Conservation (phyloP, 192 early-diverging fungal genomes). For the Coemansia sp. region DNA sequence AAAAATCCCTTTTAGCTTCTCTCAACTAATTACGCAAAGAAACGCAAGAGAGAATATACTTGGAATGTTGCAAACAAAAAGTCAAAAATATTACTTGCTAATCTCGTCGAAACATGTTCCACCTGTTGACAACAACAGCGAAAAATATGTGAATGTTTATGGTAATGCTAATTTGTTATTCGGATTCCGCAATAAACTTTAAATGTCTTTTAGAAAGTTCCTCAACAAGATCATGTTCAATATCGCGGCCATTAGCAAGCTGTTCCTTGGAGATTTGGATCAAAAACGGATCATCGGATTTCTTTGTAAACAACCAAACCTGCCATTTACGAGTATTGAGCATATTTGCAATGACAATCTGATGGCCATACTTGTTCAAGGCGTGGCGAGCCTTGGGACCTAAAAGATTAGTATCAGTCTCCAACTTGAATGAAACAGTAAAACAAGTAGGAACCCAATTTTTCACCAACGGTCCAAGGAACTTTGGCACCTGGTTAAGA, state of each 20-base stretch:
- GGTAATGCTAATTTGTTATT: neutral
- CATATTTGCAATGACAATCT: slow-evolving; percentile 96
- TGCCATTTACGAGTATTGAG: slow-evolving; percentile 80
- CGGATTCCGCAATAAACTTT: slow-evolving; percentile 3
- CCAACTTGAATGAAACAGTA: slow-evolving; percentile 97
- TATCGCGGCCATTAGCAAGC: slow-evolving; percentile 19
- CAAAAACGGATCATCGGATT: slow-evolving; percentile 19
- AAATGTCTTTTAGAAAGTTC: slow-evolving; percentile 35
- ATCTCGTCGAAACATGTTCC: no score
- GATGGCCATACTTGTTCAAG: slow-evolving; percentile 86
- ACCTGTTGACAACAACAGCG: no score
- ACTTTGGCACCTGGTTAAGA: slow-evolving; percentile 97
- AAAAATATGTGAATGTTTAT: neutral
- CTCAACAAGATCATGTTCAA: slow-evolving; percentile 36
- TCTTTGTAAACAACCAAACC: slow-evolving; percentile 59
- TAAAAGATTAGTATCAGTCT: slow-evolving; percentile 84
- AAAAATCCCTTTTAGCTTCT: no score
- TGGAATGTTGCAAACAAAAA: neutral
- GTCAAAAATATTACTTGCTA: neutral
- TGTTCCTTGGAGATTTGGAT: slow-evolving; percentile 30
- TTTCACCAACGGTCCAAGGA: slow-evolving; percentile 88
- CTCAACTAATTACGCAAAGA: no score
- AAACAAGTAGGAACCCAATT: slow-evolving; percentile 86
- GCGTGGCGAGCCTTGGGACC: slow-evolving; percentile 76
- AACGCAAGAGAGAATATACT: neutral